Percentiles rank a stretch among this genome's conserved stretches.
phyloP scores from a whole-genome alignment of 176 grass and related monocot genomes.

The Calamus simplicifolius region DNA sequence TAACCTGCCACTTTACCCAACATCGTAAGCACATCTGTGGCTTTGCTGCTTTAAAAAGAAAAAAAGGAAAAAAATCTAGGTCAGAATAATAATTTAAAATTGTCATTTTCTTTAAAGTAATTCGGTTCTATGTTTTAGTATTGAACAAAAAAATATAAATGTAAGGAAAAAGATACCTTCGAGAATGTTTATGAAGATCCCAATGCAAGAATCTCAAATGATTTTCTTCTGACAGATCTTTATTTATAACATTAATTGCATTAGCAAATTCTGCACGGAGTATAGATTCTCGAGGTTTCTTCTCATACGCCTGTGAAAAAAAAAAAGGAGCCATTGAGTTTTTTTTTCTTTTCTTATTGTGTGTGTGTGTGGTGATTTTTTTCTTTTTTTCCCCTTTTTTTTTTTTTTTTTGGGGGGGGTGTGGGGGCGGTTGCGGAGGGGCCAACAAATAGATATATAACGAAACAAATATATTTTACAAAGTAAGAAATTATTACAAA shows the following conservation, averaged over 20 bases:
- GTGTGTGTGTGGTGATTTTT: no score
- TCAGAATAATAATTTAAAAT: no score
- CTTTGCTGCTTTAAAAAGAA: slow-evolving; percentile 33
- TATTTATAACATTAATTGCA: slow-evolving; percentile 64
- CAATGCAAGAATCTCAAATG: slow-evolving; percentile 82
- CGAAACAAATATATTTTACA: no score
- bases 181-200: slow-evolving; percentile 87
- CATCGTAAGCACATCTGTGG: slow-evolving; percentile 66
- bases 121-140: not conserved
- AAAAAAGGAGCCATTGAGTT: not conserved
- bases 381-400: no score
- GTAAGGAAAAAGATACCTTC: slow-evolving; percentile 32
- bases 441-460: no score
- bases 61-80: not conserved
- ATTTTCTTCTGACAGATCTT: slow-evolving; percentile 41
- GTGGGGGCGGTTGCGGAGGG: no score
- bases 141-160: slow-evolving; percentile 21
- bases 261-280: slow-evolving; percentile 71
- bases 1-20: slow-evolving; percentile 61
- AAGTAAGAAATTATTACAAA: no score
- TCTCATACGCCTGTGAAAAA: slow-evolving; percentile 47
- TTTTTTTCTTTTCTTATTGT: no score
- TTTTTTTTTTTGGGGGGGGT: no score
- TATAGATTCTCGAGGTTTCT: slow-evolving; percentile 72
- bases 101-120: no score